Base-by-base conservation (phyloP, 1,139 yeast genomes). In the Zygosaccharomyces sapae region DNA sequence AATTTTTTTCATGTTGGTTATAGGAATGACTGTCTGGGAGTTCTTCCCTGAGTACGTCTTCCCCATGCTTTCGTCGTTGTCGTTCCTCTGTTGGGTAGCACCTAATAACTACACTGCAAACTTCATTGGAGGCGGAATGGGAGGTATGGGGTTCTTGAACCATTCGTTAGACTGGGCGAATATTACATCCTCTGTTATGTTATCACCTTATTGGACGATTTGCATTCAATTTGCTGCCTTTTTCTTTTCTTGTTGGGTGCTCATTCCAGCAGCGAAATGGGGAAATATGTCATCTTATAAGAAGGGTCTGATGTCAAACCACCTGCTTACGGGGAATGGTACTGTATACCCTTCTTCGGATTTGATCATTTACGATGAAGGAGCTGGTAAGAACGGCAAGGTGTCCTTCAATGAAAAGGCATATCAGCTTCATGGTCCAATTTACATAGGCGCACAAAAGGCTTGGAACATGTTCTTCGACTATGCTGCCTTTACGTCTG, bases 401-500 rank as follows among this genome's bases (percentile, higher is more conserved):
- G 38, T 66, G 72, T 25, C 27, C 2, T 45, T 45, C 45, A 73
- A 74, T 47, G 51, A 54, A 20, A 72, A 76, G 0, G 75, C 76
- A 0, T 74, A 71, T 55, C 67, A 63, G 16, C 33, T 54, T 2
- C 62, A 63, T 45, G 77, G 77, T 0, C 74, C 75, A 1, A 70
- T 72, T 38, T 38, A 22, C 37, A 45, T 66, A 41, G 76, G 79
- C 0, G 70, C 76, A 4, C 79, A 75, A 56, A 62, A 77, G 46
- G 71, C 74, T 1, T 73, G 78, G 75, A 73, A 73, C 52, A 73
- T 74, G 58, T 75, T 76, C 50, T 76, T 75, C 51, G 80, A 75
- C 53, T 76, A 73, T 51, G 80, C 79, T 1, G 76, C 79, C 0
- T 76, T 75, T 53, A 55, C 72, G 1, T 72, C 77, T 56, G 79